Evolutionary conservation across 192 early-diverging fungal species (phyloP).

Genomic region (Haplosporangium gracile): DNA sequence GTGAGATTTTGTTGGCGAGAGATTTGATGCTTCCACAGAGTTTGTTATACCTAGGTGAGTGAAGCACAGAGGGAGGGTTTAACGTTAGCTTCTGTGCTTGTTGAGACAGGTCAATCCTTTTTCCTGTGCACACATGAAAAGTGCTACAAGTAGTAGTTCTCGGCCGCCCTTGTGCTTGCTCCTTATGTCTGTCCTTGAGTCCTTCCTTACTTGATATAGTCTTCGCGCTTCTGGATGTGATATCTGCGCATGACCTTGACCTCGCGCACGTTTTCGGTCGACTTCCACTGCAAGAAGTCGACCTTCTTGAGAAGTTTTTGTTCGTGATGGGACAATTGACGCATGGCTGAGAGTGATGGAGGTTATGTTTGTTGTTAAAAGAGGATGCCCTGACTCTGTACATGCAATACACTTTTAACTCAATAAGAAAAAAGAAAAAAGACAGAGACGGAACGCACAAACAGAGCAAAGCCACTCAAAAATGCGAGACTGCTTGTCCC

Average conservation of each 20-base stretch:
- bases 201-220: slow-evolving; percentile 82
- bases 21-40: slow-evolving; percentile 85
- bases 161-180: neutral
- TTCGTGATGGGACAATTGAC: slow-evolving; percentile 94
- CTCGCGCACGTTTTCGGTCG: slow-evolving; percentile 85
- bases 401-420: neutral
- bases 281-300: slow-evolving; percentile 94
- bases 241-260: slow-evolving; percentile 90
- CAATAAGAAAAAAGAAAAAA: slow-evolving; percentile 9
- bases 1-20: slow-evolving; percentile 85
- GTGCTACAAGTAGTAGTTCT: neutral
- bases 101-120: neutral
- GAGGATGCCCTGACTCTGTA: neutral
- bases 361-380: no score
- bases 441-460: neutral
- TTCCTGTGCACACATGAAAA: neutral
- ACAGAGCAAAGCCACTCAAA: slow-evolving; percentile 7
- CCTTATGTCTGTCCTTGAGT: neutral
- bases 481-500: slow-evolving; percentile 4
- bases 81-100: neutral
- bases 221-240: slow-evolving; percentile 90
- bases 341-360: slow-evolving; percentile 42
- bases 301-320: slow-evolving; percentile 96
- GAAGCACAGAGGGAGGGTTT: neutral
- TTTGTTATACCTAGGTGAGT: slow-evolving; percentile 77